Conservation (phyloP, 371 early-diverging fungal genomes). For the Nematocida parisii region DNA sequence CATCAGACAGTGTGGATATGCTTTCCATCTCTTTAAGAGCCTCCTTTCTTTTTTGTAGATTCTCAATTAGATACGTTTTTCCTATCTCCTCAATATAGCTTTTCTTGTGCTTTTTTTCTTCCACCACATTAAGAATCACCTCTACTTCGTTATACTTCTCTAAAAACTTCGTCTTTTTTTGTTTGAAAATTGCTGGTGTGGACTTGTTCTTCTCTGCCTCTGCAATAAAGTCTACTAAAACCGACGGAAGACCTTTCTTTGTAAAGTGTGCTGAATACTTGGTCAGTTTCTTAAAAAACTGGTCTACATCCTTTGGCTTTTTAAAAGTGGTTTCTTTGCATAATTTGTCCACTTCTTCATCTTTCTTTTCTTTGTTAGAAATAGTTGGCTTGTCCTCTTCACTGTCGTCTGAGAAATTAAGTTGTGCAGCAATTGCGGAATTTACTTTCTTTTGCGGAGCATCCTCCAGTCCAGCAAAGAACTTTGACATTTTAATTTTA, state of each 20-base stretch:
- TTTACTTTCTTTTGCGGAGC: constrained; percentile 26
- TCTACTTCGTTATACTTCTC: constrained; percentile 45
- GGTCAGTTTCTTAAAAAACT: constrained; percentile 42
- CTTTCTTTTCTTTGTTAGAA: constrained; percentile 53
- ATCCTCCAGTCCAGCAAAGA: constrained; percentile 48
- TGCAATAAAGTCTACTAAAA: constrained; percentile 33
- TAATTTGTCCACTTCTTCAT: constrained; percentile 39
- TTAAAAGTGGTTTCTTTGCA: constrained; percentile 43
- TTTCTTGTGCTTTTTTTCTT: constrained; percentile 33
- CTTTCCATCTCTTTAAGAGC: constrained; percentile 11
- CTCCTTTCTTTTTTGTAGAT: constrained; percentile 42
- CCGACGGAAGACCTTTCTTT: constrained; percentile 31
- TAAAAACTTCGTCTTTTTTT: constrained; percentile 39
- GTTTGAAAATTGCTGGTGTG: constrained; percentile 40
- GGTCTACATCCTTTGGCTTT: constrained; percentile 55
- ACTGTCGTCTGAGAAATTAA: constrained; percentile 36
- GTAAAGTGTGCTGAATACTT: constrained; percentile 41
- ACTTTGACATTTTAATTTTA: constrained; percentile 50
- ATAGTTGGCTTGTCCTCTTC: constrained; percentile 40
- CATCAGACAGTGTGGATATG: not conserved
- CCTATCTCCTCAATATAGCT: constrained; percentile 28
- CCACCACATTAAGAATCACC: constrained; percentile 26
- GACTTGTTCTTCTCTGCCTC: constrained; percentile 16
- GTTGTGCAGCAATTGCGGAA: not conserved
- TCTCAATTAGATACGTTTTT: constrained; percentile 30